phyloP scores from a whole-genome alignment of 768 basidiomycete genomes.

The Tulasnella calospora region DNA sequence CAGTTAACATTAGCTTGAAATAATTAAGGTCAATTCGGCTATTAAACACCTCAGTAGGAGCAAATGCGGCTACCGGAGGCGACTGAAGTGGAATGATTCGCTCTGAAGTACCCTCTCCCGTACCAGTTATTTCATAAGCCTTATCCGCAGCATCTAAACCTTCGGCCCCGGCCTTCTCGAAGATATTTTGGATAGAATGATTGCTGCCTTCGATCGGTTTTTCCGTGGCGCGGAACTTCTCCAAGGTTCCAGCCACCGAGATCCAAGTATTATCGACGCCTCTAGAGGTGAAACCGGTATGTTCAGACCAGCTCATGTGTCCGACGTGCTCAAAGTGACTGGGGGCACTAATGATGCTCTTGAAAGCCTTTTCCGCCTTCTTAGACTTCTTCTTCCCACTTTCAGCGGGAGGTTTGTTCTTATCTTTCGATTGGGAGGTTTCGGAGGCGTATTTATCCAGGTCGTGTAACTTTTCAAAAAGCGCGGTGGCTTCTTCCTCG shows the following conservation, averaged over 20 bases:
- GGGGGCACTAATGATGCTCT: conserved; percentile 85
- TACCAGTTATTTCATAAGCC: conserved; percentile 26
- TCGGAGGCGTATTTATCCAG: conserved; percentile 59
- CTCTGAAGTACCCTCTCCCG: conserved; percentile 27
- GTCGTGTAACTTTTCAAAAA: conserved; percentile 78
- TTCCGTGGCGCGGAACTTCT: conserved; percentile 58
- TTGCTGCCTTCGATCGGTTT: conserved; percentile 70
- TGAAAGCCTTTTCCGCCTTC: conserved; percentile 73
- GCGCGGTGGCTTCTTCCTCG: conserved; percentile 73
- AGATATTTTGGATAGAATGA: conserved; percentile 83
- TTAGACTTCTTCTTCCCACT: conserved; percentile 45
- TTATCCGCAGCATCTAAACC: conserved; percentile 30
- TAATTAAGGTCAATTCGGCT: background rate
- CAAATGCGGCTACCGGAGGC: background rate
- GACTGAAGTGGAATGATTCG: background rate
- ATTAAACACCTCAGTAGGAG: background rate
- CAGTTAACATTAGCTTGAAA: background rate
- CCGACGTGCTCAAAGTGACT: conserved; percentile 79
- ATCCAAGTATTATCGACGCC: conserved; percentile 91
- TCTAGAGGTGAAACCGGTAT: conserved; percentile 77
- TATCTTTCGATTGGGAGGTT: conserved; percentile 28
- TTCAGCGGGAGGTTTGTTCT: background rate
- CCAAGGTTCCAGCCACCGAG: conserved; percentile 60
- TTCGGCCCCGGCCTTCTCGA: conserved; percentile 46
- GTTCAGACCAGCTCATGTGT: conserved; percentile 89